These are phyloP conservation scores for Stephanodiscus triporus DNA, from an alignment of 108 stramenopile genomes.

Conservation along the genomic window DNA sequence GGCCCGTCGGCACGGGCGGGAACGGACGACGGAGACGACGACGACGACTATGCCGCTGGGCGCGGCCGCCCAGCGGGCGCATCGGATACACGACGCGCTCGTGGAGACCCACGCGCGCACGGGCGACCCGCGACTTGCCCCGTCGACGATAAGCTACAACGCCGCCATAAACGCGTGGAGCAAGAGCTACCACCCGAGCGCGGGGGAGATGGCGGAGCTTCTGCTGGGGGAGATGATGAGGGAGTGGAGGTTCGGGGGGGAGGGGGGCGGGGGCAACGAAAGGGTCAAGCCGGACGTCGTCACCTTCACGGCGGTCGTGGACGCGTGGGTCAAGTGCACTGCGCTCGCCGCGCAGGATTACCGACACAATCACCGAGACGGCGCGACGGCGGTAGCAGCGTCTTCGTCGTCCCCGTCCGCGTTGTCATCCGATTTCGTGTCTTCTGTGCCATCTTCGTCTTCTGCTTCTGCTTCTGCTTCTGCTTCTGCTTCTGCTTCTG, in stretches of 20 bases:
- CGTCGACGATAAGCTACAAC: constrained; percentile 63
- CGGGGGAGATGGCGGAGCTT: constrained; percentile 59
- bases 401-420: background rate
- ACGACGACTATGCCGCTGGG: constrained; percentile 34
- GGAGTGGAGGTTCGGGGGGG: constrained; percentile 44
- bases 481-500: too few species aligned
- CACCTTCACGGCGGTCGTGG: constrained; percentile 66
- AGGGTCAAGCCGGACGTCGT: constrained; percentile 70
- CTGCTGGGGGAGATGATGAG: constrained; percentile 64
- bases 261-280: constrained; percentile 25
- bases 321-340: constrained; percentile 58
- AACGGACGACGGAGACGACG: background rate
- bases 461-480: too few species aligned
- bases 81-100: constrained; percentile 62
- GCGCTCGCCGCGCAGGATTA: constrained; percentile 49
- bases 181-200: constrained; percentile 54
- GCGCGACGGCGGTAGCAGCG: background rate
- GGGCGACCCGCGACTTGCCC: constrained; percentile 48
- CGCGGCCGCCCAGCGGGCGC: constrained; percentile 64
- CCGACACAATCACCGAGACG: constrained; percentile 1
- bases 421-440: background rate
- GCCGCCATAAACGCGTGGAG: constrained; percentile 73
- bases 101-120: constrained; percentile 51
- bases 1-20: background rate
- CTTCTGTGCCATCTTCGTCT: background rate